Evolutionary conservation across 352 stramenopile species (phyloP), one percentile per base, ranked within the genome.

Genomic region (Pythium brachiatum): DNA sequence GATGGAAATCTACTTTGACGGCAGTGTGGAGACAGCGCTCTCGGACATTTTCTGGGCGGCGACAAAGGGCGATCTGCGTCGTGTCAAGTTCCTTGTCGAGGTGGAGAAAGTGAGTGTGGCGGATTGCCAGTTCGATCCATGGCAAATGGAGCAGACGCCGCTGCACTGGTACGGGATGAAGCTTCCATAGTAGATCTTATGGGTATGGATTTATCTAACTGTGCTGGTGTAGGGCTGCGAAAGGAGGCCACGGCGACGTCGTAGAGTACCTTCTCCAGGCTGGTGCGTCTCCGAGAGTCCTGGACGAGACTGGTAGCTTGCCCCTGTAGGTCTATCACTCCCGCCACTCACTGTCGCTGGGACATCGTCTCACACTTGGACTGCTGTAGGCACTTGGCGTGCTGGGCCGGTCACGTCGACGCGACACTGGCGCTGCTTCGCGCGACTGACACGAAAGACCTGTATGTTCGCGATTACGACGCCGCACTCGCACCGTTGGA

Each of bases 401-500:
- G 79, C 48, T 92, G 79, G 79, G 78, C 76, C 23, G 83, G 83
- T 2, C 81, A 92, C 43, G 54, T 83, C 12, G 72, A 90, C 25
- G 71, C 74, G 2, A 83, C 76, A 11, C 57, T 89, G 3, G 59
- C 73, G 2, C 52, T 92, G 12, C 56, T 92, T 7, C 69, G 69
- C 34, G 78, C 66, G 4, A 81, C 76, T 0, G 77, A 86, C 44
- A 66, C 68, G 1, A 80, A 74, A 31, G 83, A 90, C 43, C 62
- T 92, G 21, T 89, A 89, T 43, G 60, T 89, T 9, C 74, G 74
- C 6, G 83, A 92, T 66, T 92, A 84, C 39, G 83, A 92, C 34
- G 73, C 71, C 9, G 74, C 68, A 6, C 57, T 86, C 13, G 67
- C 74, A 1, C 74, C 81, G 7, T 69, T 88, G n/a, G 79, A 90